phyloP scores from a whole-genome alignment of 176 grass and related monocot genomes.

The Carex pumila region DNA sequence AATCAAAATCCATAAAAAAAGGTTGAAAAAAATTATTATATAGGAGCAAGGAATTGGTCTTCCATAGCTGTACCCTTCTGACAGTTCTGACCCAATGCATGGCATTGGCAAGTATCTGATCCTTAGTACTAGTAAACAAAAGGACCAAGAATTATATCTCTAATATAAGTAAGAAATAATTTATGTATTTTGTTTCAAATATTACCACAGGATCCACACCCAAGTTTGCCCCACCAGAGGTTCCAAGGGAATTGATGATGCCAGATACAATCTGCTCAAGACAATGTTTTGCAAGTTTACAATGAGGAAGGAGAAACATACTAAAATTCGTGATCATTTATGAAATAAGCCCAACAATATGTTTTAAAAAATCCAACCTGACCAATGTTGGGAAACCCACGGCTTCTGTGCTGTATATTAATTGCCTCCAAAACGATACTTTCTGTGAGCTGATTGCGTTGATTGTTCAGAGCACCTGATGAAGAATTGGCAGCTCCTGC shows the following conservation, averaged over 20 bases:
- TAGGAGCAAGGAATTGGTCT: not conserved
- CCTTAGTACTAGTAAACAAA: conserved; percentile 36
- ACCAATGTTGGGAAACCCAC: conserved; percentile 44
- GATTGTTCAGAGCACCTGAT: conserved; percentile 38
- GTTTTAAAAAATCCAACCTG: conserved; percentile 41
- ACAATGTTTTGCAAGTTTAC: conserved; percentile 22
- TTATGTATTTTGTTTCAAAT: conserved; percentile 24
- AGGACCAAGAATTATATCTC: conserved; percentile 17
- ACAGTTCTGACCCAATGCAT: conserved; percentile 28
- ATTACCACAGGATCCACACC: conserved; percentile 41
- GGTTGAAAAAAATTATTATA: not conserved
- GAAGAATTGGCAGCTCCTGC: conserved; percentile 34
- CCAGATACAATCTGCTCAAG: conserved; percentile 69
- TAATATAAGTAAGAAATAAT: conserved; percentile 20
- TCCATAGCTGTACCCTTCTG: conserved; percentile 23
- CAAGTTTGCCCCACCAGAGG: conserved; percentile 17
- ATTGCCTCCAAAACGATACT: conserved; percentile 92
- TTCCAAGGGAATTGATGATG: conserved; percentile 40
- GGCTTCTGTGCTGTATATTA: conserved; percentile 67
- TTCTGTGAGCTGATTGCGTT: conserved; percentile 38
- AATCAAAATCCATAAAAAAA: not conserved
- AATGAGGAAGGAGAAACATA: conserved; percentile 21
- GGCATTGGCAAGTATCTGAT: not conserved
- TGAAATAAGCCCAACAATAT: conserved; percentile 8
- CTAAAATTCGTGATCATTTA: conserved; percentile 12